Percentiles rank a stretch among this genome's conserved stretches.
phyloP scores from a whole-genome alignment of 805 yeast species.

The Cyberlindnera maclurae region DNA sequence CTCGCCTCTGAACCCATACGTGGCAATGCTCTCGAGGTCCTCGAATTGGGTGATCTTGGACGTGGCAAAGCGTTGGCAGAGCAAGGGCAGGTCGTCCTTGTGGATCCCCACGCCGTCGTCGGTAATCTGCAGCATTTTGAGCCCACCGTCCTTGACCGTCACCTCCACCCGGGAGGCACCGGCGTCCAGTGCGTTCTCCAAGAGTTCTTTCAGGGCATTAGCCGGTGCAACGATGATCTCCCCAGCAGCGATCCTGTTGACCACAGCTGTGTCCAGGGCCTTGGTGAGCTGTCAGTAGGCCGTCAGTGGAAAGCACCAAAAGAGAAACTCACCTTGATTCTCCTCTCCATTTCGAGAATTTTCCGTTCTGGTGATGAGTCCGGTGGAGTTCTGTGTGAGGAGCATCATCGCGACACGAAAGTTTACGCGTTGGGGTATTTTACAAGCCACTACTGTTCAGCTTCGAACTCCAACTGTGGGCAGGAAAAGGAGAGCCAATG shows the following conservation, averaged over 20 bases:
- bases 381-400: no score
- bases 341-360: background rate
- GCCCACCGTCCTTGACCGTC: constrained; percentile 85
- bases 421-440: no score
- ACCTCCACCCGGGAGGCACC: constrained; percentile 67
- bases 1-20: constrained; percentile 96
- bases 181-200: constrained; percentile 93
- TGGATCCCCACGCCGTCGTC: constrained; percentile 86
- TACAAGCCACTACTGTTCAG: no score
- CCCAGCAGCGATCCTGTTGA: constrained; percentile 94
- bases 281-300: constrained; percentile 11
- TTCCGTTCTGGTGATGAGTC: no score
- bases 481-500: background rate
- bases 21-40: constrained; percentile 61
- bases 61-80: constrained; percentile 92
- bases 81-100: constrained; percentile 61
- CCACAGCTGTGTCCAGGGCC: constrained; percentile 61
- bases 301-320: background rate
- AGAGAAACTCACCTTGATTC: constrained; percentile 4
- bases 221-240: constrained; percentile 92
- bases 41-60: constrained; percentile 72
- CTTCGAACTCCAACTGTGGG: no score
- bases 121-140: constrained; percentile 75
- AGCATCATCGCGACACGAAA: no score
- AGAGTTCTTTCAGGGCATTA: constrained; percentile 86